These are phyloP conservation scores for Russula sp. DNA, from an alignment of 768 basidiomycete genomes.

Conservation along the genomic window DNA sequence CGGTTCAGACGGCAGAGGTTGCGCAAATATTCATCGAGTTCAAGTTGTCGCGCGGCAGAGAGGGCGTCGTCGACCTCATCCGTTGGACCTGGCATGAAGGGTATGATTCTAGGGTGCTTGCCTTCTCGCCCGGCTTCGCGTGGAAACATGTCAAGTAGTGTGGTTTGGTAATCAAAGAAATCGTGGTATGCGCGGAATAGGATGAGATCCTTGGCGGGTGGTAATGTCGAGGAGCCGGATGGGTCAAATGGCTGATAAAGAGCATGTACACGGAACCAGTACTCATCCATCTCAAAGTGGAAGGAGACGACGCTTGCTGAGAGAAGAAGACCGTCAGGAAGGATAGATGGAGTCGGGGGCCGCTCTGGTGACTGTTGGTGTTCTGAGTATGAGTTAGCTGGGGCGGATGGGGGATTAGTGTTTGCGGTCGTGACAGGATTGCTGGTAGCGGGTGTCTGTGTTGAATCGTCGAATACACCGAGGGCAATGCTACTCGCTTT, in stretches of 20 bases:
- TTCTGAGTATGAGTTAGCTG: slow-evolving; percentile 21
- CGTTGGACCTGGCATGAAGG: slow-evolving; percentile 96
- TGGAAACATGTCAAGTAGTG: slow-evolving; percentile 79
- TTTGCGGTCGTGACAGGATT: background rate
- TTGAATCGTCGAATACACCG: slow-evolving; percentile 73
- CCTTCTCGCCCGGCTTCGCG: slow-evolving; percentile 80
- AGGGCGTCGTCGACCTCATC: slow-evolving; percentile 76
- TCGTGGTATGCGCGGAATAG: slow-evolving; percentile 96
- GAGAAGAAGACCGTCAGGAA: slow-evolving; percentile 79
- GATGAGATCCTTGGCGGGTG: slow-evolving; percentile 69
- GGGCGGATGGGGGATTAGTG: slow-evolving; percentile 13
- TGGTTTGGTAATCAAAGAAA: slow-evolving; percentile 96
- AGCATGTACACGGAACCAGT: slow-evolving; percentile 95
- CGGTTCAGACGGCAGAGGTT: slow-evolving; percentile 66
- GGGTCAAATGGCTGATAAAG: slow-evolving; percentile 76
- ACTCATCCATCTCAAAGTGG: slow-evolving; percentile 92
- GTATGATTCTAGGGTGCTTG: slow-evolving; percentile 66
- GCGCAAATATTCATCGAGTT: slow-evolving; percentile 84
- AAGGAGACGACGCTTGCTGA: slow-evolving; percentile 92
- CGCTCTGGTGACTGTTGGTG: slow-evolving; percentile 29
- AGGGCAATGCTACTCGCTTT: slow-evolving; percentile 94
- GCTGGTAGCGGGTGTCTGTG: slow-evolving; percentile 28
- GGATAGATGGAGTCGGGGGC: slow-evolving; percentile 37
- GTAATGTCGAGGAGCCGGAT: slow-evolving; percentile 47
- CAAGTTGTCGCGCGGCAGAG: slow-evolving; percentile 69